Conservation (phyloP, 352 stramenopile species). For the Phytophthora pseudosyringae region DNA sequence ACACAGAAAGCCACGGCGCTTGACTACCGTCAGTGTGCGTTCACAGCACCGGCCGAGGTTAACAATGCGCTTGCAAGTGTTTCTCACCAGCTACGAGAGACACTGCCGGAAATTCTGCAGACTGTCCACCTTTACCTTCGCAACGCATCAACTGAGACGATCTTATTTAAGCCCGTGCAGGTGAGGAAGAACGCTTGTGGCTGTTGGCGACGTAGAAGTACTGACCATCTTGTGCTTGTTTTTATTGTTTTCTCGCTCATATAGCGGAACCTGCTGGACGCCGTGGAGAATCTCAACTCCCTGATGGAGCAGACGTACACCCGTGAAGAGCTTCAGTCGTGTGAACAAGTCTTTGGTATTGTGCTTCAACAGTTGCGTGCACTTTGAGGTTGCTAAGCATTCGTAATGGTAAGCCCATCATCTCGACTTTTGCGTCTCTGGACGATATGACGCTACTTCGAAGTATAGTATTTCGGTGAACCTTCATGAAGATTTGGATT, state of each 20-base stretch:
- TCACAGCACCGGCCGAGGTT: constrained; percentile 49
- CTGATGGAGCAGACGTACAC: constrained; percentile 71
- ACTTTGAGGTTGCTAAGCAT: constrained; percentile 30
- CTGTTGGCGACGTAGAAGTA: not conserved
- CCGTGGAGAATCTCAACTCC: constrained; percentile 64
- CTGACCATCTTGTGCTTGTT: constrained; percentile 2
- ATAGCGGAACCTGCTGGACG: constrained; percentile 73
- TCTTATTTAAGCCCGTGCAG: constrained; percentile 87
- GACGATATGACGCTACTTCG: not conserved
- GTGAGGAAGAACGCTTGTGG: constrained; percentile 28
- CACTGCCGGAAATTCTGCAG: constrained; percentile 49
- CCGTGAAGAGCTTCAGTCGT: constrained; percentile 48
- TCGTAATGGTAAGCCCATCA: too few relatives aligned
- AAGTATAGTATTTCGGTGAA: not conserved
- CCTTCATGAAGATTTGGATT: not conserved
- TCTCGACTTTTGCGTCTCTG: not conserved
- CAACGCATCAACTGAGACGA: constrained; percentile 82
- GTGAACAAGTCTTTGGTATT: constrained; percentile 44
- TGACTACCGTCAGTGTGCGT: constrained; percentile 55
- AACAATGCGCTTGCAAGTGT: constrained; percentile 54
- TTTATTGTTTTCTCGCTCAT: not conserved
- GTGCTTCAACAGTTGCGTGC: constrained; percentile 57
- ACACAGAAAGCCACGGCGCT: constrained; percentile 41
- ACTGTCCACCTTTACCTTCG: constrained; percentile 79
- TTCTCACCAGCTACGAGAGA: constrained; percentile 46